These are phyloP conservation scores for Ceratocystis variospora DNA, from an alignment of 2,329 filamentous ascomycete genomes.

Conservation along the genomic window DNA sequence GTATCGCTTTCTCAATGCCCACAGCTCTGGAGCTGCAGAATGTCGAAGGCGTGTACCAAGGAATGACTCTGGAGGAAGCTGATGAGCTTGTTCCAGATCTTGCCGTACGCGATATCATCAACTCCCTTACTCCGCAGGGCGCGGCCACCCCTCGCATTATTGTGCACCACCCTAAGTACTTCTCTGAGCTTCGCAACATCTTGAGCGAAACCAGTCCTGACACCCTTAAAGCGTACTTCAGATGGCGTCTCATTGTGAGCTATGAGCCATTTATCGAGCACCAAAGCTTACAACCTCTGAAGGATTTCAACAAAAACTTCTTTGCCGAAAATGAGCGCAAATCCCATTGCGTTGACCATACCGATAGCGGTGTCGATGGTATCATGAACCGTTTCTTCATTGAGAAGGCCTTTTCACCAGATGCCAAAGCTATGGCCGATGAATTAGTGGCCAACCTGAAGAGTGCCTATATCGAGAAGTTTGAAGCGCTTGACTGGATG, in stretches of 20 bases:
- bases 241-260: constrained; percentile 47
- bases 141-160: constrained; percentile 37
- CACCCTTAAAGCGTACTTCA: constrained; percentile 45
- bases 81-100: constrained; percentile 43
- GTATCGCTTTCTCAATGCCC: constrained; percentile 45
- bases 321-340: constrained; percentile 48
- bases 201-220: constrained; percentile 40
- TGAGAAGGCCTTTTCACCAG: constrained; percentile 51
- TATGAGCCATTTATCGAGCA: constrained; percentile 43
- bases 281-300: constrained; percentile 44
- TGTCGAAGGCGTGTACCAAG: constrained; percentile 54
- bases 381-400: constrained; percentile 59
- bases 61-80: constrained; percentile 42
- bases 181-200: constrained; percentile 43
- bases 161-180: constrained; percentile 45
- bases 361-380: constrained; percentile 49
- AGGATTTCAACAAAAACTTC: constrained; percentile 47
- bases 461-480: constrained; percentile 46
- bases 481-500: constrained; percentile 50
- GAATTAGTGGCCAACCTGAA: constrained; percentile 59
- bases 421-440: constrained; percentile 54
- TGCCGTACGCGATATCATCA: constrained; percentile 39
- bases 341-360: constrained; percentile 47
- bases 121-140: constrained; percentile 29
- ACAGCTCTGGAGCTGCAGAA: constrained; percentile 42